These are phyloP conservation scores for Alternaria ethzedia DNA, from an alignment of 2,329 filamentous ascomycete species.

Conservation along the genomic window DNA sequence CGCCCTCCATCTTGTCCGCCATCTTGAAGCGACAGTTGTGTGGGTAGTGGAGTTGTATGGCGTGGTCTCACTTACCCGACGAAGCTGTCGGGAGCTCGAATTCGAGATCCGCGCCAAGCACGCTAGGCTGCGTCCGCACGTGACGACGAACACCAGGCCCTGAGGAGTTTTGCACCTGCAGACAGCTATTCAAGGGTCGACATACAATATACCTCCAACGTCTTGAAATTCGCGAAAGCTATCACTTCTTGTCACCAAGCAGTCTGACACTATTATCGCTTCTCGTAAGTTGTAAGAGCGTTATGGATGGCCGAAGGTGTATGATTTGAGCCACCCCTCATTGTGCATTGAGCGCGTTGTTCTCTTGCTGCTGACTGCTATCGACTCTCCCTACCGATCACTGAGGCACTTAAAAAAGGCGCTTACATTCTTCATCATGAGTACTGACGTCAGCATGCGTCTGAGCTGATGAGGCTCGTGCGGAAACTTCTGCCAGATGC, in stretches of 20 bases:
- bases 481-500: not conserved
- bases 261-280: no score
- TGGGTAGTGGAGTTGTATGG: slow-evolving; percentile 8
- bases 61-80: slow-evolving; percentile 3
- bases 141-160: slow-evolving; percentile 2
- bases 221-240: not conserved
- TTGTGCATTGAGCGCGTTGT: not conserved
- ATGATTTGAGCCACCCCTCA: not conserved
- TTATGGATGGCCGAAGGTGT: not conserved
- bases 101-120: slow-evolving; percentile 18
- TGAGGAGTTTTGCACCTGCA: not conserved
- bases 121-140: slow-evolving; percentile 19
- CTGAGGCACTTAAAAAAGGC: not conserved
- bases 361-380: not conserved
- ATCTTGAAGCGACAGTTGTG: slow-evolving; percentile 25
- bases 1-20: slow-evolving; percentile 48
- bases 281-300: not conserved
- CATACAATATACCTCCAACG: not conserved
- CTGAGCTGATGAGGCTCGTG: not conserved
- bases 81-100: slow-evolving; percentile 21
- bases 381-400: not conserved
- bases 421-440: not conserved
- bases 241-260: not conserved
- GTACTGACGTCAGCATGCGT: slow-evolving; percentile 5
- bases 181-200: not conserved